Base-by-base conservation (phyloP, 2,329 filamentous ascomycete species). In the Epichloe gansuensis region DNA sequence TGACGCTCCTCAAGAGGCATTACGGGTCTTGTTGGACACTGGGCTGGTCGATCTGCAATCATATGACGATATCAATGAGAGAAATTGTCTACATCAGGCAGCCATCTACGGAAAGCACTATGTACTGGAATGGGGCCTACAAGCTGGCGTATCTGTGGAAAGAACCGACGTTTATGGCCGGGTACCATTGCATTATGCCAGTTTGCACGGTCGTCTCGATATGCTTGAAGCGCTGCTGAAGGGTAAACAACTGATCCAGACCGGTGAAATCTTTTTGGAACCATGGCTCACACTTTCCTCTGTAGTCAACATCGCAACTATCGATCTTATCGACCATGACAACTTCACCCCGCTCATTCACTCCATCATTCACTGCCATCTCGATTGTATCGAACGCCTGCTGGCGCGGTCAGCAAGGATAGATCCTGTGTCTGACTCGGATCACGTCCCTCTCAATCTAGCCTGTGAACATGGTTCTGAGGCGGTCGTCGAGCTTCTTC, bases 321-420 rank as follows among this genome's bases (percentile, higher is more conserved):
- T 97, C 55, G 83, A 97, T 64, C 74, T 85, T 41, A 90, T 90
- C 63, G 93, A 98, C 63, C 87, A 97, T 63, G 91, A 98, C 70
- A 96, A 95, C 68, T 98, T 95, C 66, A 97, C 91, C 0, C 90
- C 93, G 1, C 72, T 98, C 45, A 93, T 98, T 53, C 93, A 97
- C 68, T 86, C 89, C 43, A 96, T 97, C 56, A 90, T 95, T 50
- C 89, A 94, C 62, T 84, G 86, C 25, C 84, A 93, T 55, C 73
- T 91, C 21, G 77, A 82, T 47, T 95, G 89, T 64, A 89, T 95
- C 3, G 77, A 88, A 64, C 78, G 81, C 50, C 76, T 98, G 43
- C 79, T 98, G 23, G 75, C 78, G 31, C 81, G 80, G 59, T 85
- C 85, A 50, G 89, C 91, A n/a, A 79, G 89, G 17, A 83, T 97